Evolutionary conservation across 2,329 filamentous ascomycete genomes (phyloP).

Genomic region (Ceratocystis papillata): DNA sequence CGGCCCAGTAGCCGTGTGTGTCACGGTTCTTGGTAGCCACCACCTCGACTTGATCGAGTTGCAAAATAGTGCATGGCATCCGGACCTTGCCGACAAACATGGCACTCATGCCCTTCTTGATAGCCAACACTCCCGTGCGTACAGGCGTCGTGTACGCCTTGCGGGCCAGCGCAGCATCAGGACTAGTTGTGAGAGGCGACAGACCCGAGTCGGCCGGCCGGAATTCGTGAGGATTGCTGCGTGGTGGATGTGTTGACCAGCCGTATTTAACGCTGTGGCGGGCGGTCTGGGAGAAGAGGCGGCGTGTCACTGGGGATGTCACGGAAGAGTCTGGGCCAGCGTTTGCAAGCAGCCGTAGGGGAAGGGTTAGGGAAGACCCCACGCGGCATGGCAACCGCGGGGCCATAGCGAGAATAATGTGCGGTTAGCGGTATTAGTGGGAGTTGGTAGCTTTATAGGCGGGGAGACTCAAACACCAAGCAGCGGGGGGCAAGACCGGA

Average conservation of each 20-base stretch:
- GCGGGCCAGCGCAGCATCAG: constrained; percentile 50
- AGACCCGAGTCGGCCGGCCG: constrained; percentile 49
- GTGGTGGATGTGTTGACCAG: constrained; percentile 47
- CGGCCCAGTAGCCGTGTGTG: constrained; percentile 82
- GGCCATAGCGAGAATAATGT: constrained; percentile 14
- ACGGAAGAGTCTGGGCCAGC: background rate
- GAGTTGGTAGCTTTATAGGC: background rate
- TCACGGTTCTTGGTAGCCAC: constrained; percentile 72
- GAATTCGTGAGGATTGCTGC: constrained; percentile 47
- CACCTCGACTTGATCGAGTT: constrained; percentile 86
- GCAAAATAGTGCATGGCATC: constrained; percentile 80
- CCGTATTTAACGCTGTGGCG: constrained; percentile 47
- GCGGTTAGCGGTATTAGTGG: background rate
- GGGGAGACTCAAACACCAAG: background rate
- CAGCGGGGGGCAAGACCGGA: background rate
- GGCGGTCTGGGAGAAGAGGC: constrained; percentile 35
- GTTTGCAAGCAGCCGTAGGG: constrained; percentile 6
- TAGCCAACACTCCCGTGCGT: constrained; percentile 70
- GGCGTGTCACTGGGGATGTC: background rate
- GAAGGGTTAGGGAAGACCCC: constrained; percentile 15
- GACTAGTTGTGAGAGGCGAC: constrained; percentile 46
- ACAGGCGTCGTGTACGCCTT: constrained; percentile 49
- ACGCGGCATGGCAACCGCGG: constrained; percentile 21
- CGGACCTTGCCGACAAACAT: constrained; percentile 71
- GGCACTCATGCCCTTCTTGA: constrained; percentile 94